Evolutionary conservation across 1,284 basidiomycete species (phyloP).

Genomic region (Moesziomyces sp.): DNA sequence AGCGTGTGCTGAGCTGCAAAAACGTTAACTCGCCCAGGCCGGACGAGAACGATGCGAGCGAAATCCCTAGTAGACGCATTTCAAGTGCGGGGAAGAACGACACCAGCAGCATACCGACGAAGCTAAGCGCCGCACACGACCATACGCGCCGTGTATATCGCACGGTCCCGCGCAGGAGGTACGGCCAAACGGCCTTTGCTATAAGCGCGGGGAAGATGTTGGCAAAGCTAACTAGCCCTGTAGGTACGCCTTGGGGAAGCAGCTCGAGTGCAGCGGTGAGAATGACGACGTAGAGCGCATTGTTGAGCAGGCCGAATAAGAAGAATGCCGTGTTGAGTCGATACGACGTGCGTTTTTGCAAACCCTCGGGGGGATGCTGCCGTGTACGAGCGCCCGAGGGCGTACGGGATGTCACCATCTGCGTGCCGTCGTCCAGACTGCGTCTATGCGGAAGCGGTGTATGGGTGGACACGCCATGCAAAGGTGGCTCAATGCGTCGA

Average conservation of each 20-base stretch:
- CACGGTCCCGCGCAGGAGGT: constrained; percentile 69
- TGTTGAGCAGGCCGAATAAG: constrained; percentile 68
- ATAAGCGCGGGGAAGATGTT: constrained; percentile 69
- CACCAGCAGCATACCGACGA: constrained; percentile 72
- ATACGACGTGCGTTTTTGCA: constrained; percentile 16
- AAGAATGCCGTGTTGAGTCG: constrained; percentile 62
- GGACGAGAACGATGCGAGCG: constrained; percentile 87
- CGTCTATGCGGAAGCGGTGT: not conserved
- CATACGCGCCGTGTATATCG: constrained; percentile 52
- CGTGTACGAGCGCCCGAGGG: not conserved
- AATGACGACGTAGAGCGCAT: constrained; percentile 84
- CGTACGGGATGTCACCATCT: constrained; percentile 6
- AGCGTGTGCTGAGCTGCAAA: constrained; percentile 87
- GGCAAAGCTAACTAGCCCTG: constrained; percentile 85
- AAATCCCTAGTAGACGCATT: constrained; percentile 85
- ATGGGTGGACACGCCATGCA: not conserved
- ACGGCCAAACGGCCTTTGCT: constrained; percentile 93
- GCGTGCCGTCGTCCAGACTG: not conserved
- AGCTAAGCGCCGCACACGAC: constrained; percentile 68
- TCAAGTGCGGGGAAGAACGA: constrained; percentile 78
- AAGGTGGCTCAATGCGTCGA: constrained; percentile 10
- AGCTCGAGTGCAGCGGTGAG: constrained; percentile 94
- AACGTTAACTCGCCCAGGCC: constrained; percentile 96
- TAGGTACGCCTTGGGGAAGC: constrained; percentile 74
- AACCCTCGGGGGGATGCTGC: not conserved